Conservation (phyloP, 2,329 filamentous ascomycete species). For the Hymenoscyphus scutula region DNA sequence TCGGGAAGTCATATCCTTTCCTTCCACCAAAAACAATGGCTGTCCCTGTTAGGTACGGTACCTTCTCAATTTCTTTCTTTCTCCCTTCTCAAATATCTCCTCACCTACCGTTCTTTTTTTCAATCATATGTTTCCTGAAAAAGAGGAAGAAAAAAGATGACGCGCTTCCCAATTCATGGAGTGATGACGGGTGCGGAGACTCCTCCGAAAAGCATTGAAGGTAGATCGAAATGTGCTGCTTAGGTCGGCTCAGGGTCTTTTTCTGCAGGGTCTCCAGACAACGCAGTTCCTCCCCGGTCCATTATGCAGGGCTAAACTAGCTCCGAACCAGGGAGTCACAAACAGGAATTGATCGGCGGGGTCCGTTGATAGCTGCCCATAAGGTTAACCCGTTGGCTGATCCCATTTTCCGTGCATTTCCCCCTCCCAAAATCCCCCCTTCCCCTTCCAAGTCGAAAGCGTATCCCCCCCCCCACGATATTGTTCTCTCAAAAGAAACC, state of each 20-base stretch:
- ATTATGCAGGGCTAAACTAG: not conserved
- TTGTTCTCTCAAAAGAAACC: too few relatives aligned
- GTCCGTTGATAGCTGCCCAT: not conserved
- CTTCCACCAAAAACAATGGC: not conserved
- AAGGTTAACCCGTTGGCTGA: too few relatives aligned
- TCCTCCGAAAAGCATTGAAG: not conserved
- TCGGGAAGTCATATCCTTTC: not conserved
- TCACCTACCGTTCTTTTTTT: too few relatives aligned
- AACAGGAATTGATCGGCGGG: not conserved
- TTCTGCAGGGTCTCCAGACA: not conserved
- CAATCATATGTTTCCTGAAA: too few relatives aligned
- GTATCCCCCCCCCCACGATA: too few relatives aligned
- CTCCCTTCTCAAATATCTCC: too few relatives aligned
- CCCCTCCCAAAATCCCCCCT: not conserved
- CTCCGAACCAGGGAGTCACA: not conserved
- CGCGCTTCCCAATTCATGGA: not conserved
- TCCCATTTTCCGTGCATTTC: too few relatives aligned
- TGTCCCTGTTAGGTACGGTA: too few relatives aligned
- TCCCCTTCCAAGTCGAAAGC: not conserved
- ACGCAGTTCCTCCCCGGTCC: not conserved
- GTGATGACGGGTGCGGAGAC: not conserved
- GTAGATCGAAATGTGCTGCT: constrained; percentile 1
- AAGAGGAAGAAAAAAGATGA: not conserved
- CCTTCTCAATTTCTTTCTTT: too few relatives aligned
- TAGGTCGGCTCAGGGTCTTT: not conserved